These are phyloP conservation scores for Cyberlindnera euphorbiae DNA, from an alignment of 805 yeast genomes.

Conservation along the genomic window DNA sequence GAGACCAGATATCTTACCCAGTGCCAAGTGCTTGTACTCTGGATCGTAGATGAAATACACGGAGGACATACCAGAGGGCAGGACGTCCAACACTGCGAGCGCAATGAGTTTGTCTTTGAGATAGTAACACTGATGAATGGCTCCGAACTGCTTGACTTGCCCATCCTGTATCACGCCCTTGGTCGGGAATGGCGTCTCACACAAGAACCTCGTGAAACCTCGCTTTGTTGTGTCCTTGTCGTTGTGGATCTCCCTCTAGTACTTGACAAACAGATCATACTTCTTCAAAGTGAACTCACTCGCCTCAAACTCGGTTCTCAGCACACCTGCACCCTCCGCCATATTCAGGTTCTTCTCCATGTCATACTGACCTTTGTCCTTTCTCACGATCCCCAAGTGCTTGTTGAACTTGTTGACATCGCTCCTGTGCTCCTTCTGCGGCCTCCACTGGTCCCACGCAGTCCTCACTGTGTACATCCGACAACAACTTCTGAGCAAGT, in stretches of 20 bases:
- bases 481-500: constrained; percentile 70
- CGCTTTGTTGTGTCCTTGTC: constrained; percentile 45
- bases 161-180: constrained; percentile 9
- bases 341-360: constrained; percentile 32
- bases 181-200: constrained; percentile 55
- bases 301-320: constrained; percentile 47
- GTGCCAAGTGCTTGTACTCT: constrained; percentile 57
- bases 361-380: constrained; percentile 25
- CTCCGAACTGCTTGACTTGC: constrained; percentile 40
- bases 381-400: constrained; percentile 4
- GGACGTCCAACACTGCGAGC: constrained; percentile 67
- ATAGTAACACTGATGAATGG: constrained; percentile 77
- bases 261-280: constrained; percentile 55
- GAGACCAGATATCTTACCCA: constrained; percentile 76
- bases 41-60: constrained; percentile 91
- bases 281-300: constrained; percentile 53
- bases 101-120: constrained; percentile 61
- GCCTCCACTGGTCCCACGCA: constrained; percentile 36
- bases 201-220: constrained; percentile 62
- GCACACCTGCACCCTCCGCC: constrained; percentile 11
- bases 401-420: constrained; percentile 53
- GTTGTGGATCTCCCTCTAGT: constrained; percentile 67
- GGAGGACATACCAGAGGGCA: constrained; percentile 74
- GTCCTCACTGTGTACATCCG: constrained; percentile 76
- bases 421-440: constrained; percentile 64